These are phyloP conservation scores for Chalara sp. DNA, from an alignment of 2,329 filamentous ascomycete species.

Conservation along the genomic window DNA sequence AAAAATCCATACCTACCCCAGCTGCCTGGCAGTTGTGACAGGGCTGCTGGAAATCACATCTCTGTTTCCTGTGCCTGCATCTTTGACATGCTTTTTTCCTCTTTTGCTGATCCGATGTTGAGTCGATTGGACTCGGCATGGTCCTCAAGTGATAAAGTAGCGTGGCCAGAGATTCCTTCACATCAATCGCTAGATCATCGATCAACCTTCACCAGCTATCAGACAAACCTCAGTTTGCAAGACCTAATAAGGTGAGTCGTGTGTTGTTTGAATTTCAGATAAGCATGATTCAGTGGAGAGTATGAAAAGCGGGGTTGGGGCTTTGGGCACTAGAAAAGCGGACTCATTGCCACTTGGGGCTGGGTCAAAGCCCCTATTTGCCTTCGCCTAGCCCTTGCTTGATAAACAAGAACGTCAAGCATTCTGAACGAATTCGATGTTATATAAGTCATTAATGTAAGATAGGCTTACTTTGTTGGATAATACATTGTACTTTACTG, in stretches of 20 bases:
- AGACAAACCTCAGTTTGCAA: neutral
- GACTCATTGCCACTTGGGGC: too few relatives aligned
- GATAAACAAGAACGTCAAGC: too few relatives aligned
- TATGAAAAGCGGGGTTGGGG: too few relatives aligned
- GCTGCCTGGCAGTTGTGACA: slow-evolving; percentile 9
- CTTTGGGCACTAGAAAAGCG: too few relatives aligned
- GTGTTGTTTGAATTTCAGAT: neutral
- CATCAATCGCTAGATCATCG: neutral
- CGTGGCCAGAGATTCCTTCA: neutral
- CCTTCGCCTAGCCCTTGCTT: too few relatives aligned
- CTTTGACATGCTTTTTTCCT: slow-evolving; percentile 7
- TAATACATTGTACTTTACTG: too few relatives aligned
- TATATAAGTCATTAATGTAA: too few relatives aligned
- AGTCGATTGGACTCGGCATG: neutral
- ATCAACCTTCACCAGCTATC: neutral
- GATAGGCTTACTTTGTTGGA: too few relatives aligned
- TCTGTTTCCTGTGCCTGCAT: slow-evolving; percentile 10
- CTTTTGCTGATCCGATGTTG: neutral
- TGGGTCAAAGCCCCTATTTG: too few relatives aligned
- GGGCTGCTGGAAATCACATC: slow-evolving; percentile 9
- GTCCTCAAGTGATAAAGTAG: neutral
- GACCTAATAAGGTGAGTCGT: neutral
- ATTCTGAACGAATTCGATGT: too few relatives aligned
- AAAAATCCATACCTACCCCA: neutral
- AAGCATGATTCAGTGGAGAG: neutral